Percentiles rank a stretch among this genome's conserved stretches.
These are phyloP conservation scores for Bauhinia variegata DNA, from an alignment of 306 rosid species.

Conservation along the genomic window DNA sequence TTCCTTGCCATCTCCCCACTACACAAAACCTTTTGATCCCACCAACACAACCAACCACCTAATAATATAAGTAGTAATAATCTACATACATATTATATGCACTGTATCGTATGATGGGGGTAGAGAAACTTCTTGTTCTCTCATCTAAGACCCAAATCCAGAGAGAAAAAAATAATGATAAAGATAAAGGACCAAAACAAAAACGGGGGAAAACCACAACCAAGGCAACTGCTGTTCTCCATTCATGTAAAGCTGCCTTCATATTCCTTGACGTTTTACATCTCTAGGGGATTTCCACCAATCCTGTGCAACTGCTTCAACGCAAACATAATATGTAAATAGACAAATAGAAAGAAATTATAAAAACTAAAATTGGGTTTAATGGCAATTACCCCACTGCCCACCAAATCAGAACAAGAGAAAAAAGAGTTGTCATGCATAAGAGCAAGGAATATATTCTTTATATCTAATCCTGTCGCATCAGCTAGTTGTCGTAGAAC, in stretches of 20 bases:
- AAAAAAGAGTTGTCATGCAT: slow-evolving; percentile 7
- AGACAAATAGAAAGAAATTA: slow-evolving; percentile 6
- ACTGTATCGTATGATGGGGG: slow-evolving; percentile 44
- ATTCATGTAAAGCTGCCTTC: slow-evolving; percentile 50
- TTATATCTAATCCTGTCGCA: slow-evolving; percentile 7
- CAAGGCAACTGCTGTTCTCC: slow-evolving; percentile 43
- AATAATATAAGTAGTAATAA: slow-evolving; percentile 37
- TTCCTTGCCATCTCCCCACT: slow-evolving; percentile 44
- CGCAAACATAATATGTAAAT: slow-evolving; percentile 6
- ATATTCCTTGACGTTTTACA: slow-evolving; percentile 52
- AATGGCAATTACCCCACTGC: slow-evolving; percentile 12
- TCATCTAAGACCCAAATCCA: slow-evolving; percentile 44
- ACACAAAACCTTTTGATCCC: slow-evolving; percentile 56
- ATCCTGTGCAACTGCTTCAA: slow-evolving; percentile 55
- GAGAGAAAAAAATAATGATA: slow-evolving; percentile 39
- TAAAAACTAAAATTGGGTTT: slow-evolving; percentile 1
- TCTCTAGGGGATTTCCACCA: slow-evolving; percentile 42
- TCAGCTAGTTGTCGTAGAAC: slow-evolving; percentile 6
- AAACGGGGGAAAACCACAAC: slow-evolving; percentile 40
- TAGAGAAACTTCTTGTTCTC: slow-evolving; percentile 43
- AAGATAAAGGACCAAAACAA: slow-evolving; percentile 16
- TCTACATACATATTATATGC: slow-evolving; percentile 61
- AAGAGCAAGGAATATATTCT: slow-evolving; percentile 14
- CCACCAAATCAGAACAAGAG: slow-evolving; percentile 1
- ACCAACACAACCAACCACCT: slow-evolving; percentile 56